These are phyloP conservation scores for Batkoa obscura DNA, from an alignment of 371 early-diverging fungal genomes.

Conservation along the genomic window DNA sequence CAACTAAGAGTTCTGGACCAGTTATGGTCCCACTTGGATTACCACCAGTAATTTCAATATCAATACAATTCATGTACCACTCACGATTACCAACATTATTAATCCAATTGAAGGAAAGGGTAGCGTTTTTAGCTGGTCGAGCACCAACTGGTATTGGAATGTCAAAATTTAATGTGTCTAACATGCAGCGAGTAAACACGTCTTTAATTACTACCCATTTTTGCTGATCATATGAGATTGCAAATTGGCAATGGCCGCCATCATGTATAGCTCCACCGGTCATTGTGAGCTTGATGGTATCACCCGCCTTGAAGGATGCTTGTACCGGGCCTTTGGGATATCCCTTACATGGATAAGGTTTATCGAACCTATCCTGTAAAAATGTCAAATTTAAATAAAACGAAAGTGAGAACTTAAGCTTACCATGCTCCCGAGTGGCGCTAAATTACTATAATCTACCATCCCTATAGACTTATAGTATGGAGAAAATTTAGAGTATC, in stretches of 20 bases:
- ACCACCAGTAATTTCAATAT: constrained; percentile 7
- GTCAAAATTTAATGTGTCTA: not conserved
- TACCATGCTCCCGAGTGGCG: not conserved
- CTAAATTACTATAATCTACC: not conserved
- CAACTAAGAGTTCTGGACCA: constrained; percentile 27
- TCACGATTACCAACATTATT: constrained; percentile 2
- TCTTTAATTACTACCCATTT: constrained; percentile 1
- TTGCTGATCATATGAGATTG: not conserved
- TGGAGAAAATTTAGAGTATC: constrained; percentile 1
- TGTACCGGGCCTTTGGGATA: not conserved
- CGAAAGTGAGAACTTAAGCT: not conserved
- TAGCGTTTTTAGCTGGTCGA: constrained; percentile 1
- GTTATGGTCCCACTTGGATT: constrained; percentile 14
- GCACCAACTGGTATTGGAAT: not conserved
- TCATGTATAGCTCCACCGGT: not conserved
- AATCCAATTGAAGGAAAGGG: constrained; percentile 31
- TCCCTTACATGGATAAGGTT: constrained; percentile 4
- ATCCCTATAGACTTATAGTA: not conserved
- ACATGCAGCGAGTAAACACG: not conserved
- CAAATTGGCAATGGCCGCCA: constrained; percentile 6
- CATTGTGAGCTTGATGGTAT: not conserved
- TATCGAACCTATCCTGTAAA: not conserved
- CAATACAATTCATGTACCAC: constrained; percentile 8
- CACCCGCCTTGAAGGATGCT: not conserved
- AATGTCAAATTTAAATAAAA: not conserved